Evolutionary conservation across 225 moss, liverwort and hornwort species (phyloP).

Genomic region (Neckera pumila): DNA sequence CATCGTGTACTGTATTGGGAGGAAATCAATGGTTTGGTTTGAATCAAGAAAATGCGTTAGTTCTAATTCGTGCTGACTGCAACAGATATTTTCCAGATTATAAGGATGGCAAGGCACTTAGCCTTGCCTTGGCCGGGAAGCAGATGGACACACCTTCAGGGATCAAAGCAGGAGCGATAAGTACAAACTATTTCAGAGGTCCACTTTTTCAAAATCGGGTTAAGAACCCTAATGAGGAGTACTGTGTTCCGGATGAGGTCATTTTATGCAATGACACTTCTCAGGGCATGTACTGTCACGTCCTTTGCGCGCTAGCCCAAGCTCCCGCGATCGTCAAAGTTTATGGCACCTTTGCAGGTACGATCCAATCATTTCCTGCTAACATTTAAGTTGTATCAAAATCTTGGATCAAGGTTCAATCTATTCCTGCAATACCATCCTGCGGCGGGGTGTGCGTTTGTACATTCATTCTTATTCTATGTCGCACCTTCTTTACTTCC

Average conservation of each 20-base stretch:
- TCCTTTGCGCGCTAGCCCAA: constrained; percentile 51
- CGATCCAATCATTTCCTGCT: background rate
- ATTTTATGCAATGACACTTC: constrained; percentile 9
- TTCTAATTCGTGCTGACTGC: background rate
- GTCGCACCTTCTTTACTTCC: background rate
- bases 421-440: background rate
- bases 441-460: background rate
- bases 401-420: background rate
- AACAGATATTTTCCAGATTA: constrained; percentile 25
- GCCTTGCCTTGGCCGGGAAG: constrained; percentile 14
- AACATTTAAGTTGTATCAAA: background rate
- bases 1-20: background rate
- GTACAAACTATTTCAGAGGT: constrained; percentile 5
- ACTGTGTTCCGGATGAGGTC: constrained; percentile 35
- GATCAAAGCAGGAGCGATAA: constrained; percentile 17
- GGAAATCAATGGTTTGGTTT: background rate
- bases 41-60: background rate
- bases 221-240: background rate
- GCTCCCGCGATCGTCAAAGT: constrained; percentile 9
- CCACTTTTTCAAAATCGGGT: constrained; percentile 8
- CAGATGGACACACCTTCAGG: constrained; percentile 21
- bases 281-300: constrained; percentile 65
- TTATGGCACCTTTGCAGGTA: constrained; percentile 19
- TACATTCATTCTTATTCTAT: background rate
- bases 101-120: constrained; percentile 5